phyloP scores from a whole-genome alignment of 2,329 filamentous ascomycete species.

The Pseudogymnoascus destructans region DNA sequence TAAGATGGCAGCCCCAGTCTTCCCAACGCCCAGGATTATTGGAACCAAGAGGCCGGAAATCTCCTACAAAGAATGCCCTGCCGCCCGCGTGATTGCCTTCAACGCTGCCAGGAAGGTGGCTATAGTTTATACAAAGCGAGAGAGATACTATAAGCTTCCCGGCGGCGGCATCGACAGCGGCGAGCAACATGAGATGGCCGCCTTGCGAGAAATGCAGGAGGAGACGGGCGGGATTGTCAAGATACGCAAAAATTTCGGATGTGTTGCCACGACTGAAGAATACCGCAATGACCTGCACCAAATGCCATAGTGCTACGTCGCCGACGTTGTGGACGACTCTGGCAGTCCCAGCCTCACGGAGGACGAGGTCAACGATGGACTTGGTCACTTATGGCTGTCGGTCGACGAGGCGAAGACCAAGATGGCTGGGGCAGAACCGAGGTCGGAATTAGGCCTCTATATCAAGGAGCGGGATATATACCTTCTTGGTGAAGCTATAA shows the following conservation, averaged over 20 bases:
- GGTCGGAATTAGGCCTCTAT: background rate
- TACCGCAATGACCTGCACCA: background rate
- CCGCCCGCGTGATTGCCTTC: background rate
- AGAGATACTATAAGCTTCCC: background rate
- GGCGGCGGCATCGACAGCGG: constrained; percentile 1
- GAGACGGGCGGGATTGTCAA: background rate
- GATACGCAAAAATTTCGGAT: background rate
- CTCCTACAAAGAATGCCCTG: background rate
- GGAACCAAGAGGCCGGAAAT: background rate
- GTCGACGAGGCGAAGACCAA: background rate
- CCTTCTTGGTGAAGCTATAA: background rate
- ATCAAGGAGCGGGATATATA: constrained; percentile 8
- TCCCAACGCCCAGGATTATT: background rate
- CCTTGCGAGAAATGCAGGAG: background rate
- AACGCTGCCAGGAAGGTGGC: background rate
- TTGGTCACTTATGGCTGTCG: background rate
- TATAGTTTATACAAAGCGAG: background rate
- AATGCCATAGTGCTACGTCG: background rate
- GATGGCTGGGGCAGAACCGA: background rate
- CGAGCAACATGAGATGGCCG: background rate
- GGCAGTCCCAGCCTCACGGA: background rate
- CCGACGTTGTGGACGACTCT: background rate
- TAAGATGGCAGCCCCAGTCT: background rate
- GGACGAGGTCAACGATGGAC: background rate
- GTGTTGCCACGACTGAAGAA: constrained; percentile 1